These are phyloP conservation scores for Flaveria trinervia DNA, from an alignment of 129 eudicot species.

Conservation along the genomic window DNA sequence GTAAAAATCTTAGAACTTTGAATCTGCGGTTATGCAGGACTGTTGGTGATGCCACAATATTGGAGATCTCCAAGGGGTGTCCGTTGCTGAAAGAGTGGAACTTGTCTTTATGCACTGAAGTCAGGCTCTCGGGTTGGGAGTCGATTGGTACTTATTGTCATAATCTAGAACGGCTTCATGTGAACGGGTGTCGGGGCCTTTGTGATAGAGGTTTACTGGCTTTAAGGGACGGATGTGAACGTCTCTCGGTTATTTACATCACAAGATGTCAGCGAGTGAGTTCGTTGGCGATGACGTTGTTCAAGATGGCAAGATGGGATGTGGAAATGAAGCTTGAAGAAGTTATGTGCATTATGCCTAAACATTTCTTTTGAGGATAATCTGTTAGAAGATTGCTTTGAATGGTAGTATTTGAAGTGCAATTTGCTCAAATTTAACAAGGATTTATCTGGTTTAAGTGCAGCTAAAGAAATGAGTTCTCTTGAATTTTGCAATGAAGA, in stretches of 20 bases:
- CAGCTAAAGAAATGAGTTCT: not conserved
- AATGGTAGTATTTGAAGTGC: constrained; percentile 5
- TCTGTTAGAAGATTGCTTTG: constrained; percentile 8
- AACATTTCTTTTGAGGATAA: constrained; percentile 43
- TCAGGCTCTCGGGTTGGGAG: constrained; percentile 62
- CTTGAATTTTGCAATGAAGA: not conserved
- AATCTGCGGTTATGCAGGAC: constrained; percentile 62
- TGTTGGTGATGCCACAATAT: constrained; percentile 47
- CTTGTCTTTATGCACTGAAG: constrained; percentile 70
- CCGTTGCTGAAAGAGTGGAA: constrained; percentile 82
- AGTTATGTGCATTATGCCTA: constrained; percentile 60
- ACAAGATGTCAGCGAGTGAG: constrained; percentile 49
- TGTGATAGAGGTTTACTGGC: constrained; percentile 65
- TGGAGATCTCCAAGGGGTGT: constrained; percentile 64
- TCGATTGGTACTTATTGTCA: constrained; percentile 56
- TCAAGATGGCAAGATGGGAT: constrained; percentile 53
- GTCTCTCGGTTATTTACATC: constrained; percentile 49
- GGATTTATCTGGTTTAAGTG: not conserved
- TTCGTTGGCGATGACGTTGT: constrained; percentile 47
- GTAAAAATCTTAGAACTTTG: constrained; percentile 46
- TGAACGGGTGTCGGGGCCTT: constrained; percentile 67
- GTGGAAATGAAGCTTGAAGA: constrained; percentile 64
- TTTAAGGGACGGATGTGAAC: constrained; percentile 59
- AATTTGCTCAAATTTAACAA: constrained; percentile 5
- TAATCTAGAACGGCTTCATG: constrained; percentile 71